These are phyloP conservation scores for Fusarium falciforme DNA, from an alignment of 2,329 filamentous ascomycete species.

Conservation along the genomic window DNA sequence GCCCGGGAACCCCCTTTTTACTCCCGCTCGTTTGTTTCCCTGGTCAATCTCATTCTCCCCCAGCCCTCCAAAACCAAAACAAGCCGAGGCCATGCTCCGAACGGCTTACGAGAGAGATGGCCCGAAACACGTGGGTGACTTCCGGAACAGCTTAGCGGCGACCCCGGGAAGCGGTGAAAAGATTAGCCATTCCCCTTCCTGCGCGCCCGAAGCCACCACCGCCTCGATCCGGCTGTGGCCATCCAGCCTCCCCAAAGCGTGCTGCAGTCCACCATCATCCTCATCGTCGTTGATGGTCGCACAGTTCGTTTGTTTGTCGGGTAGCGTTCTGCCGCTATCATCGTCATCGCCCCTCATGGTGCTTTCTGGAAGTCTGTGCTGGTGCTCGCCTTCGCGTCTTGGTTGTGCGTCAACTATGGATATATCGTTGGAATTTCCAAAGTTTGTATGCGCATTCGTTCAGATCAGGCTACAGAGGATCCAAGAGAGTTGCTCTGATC, in stretches of 20 bases:
- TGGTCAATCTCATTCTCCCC: slow-evolving; percentile 8
- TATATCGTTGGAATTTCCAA: not conserved
- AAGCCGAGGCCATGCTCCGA: slow-evolving; percentile 29
- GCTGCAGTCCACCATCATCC: slow-evolving; percentile 7
- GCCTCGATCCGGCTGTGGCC: slow-evolving; percentile 30
- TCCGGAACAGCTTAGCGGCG: slow-evolving; percentile 44
- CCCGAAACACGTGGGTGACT: slow-evolving; percentile 44
- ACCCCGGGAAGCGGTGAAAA: slow-evolving; percentile 42
- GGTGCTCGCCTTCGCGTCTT: not conserved
- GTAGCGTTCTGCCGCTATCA: not conserved
- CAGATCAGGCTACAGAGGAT: not conserved
- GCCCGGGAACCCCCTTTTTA: slow-evolving; percentile 36
- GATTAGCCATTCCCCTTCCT: slow-evolving; percentile 33
- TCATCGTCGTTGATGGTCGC: slow-evolving; percentile 3
- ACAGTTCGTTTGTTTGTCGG: slow-evolving; percentile 16
- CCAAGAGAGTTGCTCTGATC: not conserved
- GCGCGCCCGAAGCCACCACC: slow-evolving; percentile 25
- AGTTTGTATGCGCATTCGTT: not conserved
- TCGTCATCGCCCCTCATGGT: not conserved
- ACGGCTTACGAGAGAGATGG: slow-evolving; percentile 34
- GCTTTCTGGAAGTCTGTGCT: not conserved
- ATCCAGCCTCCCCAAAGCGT: slow-evolving; percentile 13
- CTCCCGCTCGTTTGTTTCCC: slow-evolving; percentile 37
- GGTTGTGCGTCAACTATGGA: not conserved
- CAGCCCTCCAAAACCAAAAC: slow-evolving; percentile 19